Evolutionary conservation across 441 rosid genomes (phyloP).

Genomic region (Eutrema salsugineum): DNA sequence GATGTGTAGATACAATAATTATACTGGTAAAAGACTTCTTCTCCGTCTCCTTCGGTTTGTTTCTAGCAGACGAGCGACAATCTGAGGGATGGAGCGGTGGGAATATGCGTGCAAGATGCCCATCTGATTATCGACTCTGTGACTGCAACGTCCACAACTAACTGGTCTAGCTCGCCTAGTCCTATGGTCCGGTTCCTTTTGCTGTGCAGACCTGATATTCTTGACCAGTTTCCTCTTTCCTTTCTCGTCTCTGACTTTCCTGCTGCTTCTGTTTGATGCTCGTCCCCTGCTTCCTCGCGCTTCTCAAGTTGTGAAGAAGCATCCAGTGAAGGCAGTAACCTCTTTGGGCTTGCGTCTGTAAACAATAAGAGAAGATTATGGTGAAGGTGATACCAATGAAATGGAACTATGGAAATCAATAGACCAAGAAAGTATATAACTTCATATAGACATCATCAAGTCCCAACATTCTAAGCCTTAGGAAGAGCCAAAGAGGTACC

Average conservation of each 20-base stretch:
- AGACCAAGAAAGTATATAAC: neutral
- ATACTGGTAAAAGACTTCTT: neutral
- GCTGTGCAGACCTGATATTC: conserved; percentile 49
- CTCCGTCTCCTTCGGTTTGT: neutral
- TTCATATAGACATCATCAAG: conserved; percentile 1
- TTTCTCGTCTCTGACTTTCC: conserved; percentile 33
- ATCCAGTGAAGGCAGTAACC: conserved; percentile 34
- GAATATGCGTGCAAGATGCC: conserved; percentile 84
- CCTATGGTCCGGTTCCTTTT: conserved; percentile 75
- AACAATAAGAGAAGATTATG: neutral
- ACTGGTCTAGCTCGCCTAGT: conserved; percentile 63
- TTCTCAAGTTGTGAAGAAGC: conserved; percentile 30
- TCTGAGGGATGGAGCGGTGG: conserved; percentile 64
- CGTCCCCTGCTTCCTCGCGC: conserved; percentile 8
- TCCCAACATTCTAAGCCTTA: neutral
- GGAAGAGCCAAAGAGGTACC: conserved; percentile 36
- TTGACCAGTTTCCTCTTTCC: conserved; percentile 38
- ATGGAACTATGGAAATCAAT: neutral
- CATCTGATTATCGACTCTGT: conserved; percentile 70
- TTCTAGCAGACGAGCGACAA: conserved; percentile 69
- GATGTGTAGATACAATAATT: conserved; percentile 16
- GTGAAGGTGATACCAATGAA: neutral
- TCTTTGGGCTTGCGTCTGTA: conserved; percentile 41
- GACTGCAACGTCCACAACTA: conserved; percentile 44
- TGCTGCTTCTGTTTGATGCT: conserved; percentile 25